phyloP scores from a whole-genome alignment of 306 rosid species.

The Cucumis hystrix region DNA sequence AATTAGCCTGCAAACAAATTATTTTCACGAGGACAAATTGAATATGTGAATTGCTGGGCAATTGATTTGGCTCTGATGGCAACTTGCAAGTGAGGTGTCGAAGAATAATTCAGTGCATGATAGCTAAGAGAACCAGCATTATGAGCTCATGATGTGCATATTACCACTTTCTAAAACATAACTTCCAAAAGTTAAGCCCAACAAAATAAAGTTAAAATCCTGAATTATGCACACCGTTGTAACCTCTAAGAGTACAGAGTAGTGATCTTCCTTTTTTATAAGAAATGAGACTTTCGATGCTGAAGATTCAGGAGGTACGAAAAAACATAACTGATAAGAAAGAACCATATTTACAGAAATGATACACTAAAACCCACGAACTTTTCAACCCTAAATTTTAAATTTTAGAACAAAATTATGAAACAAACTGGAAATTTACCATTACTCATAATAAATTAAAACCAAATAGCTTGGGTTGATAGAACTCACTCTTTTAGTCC shows the following conservation, averaged over 20 bases:
- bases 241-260: background rate
- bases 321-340: background rate
- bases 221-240: background rate
- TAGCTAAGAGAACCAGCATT: background rate
- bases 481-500: slow-evolving; percentile 69
- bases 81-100: background rate
- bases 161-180: background rate
- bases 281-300: background rate
- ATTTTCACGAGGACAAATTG: background rate
- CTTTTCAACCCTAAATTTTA: background rate
- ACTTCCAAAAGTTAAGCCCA: background rate
- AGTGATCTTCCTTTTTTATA: background rate
- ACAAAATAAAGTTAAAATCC: slow-evolving; percentile 1
- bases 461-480: background rate
- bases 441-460: background rate
- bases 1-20: slow-evolving; percentile 49
- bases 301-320: background rate
- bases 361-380: background rate
- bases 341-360: background rate
- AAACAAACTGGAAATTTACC: background rate
- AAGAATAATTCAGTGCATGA: background rate
- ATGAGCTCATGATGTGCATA: background rate
- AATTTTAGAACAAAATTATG: background rate
- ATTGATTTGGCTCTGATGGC: background rate
- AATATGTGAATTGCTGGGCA: background rate